Evolutionary conservation across 371 early-diverging fungal genomes (phyloP), one percentile per base, ranked within the genome.

Genomic region (Apophysomyces elegans): DNA sequence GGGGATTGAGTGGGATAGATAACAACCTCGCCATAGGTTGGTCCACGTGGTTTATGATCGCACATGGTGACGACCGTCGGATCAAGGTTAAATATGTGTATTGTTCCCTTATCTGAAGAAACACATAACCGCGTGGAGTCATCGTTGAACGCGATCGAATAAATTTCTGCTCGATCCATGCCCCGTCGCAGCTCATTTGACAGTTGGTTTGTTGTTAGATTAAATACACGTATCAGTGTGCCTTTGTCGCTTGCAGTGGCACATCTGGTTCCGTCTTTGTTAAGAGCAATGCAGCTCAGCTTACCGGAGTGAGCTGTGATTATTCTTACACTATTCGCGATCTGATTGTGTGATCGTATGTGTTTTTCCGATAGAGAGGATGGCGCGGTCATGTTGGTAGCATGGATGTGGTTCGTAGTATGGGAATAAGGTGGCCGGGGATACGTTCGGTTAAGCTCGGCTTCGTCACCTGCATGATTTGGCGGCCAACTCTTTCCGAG

Each of bases 61-160:
- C 62, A 62, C 54, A 69, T 75, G 11, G 73, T 70, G 3, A 79
- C 75, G 11, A 77, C 75, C 43, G 78, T 76, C 12, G 84, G 84
- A 61, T 88, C 91, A n/a, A 97, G 84, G 62, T 94, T 92, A 68
- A 97, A 97, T 1, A 97, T 80, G 71, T 97, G 98, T 7, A 97
- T 89, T 2, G 98, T 97, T 14, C 94, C 94, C 68, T 97, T 96
- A 76, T 96, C 97, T 0, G 93, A 93, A 5, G 95, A 89, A 7
- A 94, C 95, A 69, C 91, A 90, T 16, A 96, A 75, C 37, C 93
- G 78, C 0, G 91, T 91, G 7, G 87, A 88, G 61, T 91, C 92
- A 43, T 81, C 75, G 65, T 91, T 92, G 72, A 97, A 96, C 14
- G 93, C 92, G 43, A 97, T 90, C 56, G 90, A 83, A 75, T 88